These are phyloP conservation scores for Chrysosporium keratinophilum DNA, from an alignment of 2,329 filamentous ascomycete species.

Conservation along the genomic window DNA sequence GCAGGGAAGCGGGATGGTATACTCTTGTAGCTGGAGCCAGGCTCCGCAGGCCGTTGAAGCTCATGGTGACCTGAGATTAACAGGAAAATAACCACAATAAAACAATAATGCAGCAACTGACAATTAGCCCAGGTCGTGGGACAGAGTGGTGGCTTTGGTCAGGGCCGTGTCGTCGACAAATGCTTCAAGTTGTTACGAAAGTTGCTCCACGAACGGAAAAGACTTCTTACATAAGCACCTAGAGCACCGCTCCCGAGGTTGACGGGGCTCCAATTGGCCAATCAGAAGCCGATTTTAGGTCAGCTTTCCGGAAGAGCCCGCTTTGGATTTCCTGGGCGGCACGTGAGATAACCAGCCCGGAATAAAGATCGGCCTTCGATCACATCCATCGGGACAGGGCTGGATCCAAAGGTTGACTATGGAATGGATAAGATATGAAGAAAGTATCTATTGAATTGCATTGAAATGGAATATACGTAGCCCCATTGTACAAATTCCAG, in stretches of 20 bases:
- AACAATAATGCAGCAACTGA: constrained; percentile 15
- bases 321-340: constrained; percentile 18
- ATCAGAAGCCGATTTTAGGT: constrained; percentile 27
- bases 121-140: constrained; percentile 4
- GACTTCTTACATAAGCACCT: constrained; percentile 29
- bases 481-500: constrained; percentile 9
- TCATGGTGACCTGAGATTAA: constrained; percentile 34
- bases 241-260: constrained; percentile 24
- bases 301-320: constrained; percentile 27
- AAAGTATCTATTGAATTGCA: background rate
- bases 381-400: background rate
- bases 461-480: background rate
- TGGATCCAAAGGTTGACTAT: background rate
- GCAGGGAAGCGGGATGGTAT: constrained; percentile 23
- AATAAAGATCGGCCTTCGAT: background rate
- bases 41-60: constrained; percentile 42
- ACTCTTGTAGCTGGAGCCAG: constrained; percentile 41
- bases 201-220: constrained; percentile 7
- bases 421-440: background rate
- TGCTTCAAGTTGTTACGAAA: constrained; percentile 6
- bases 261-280: constrained; percentile 26
- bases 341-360: constrained; percentile 6
- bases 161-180: constrained; percentile 1
- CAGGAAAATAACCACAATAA: constrained; percentile 4
- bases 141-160: constrained; percentile 1